These are phyloP conservation scores for Metschnikowia proteae DNA, from an alignment of 805 yeast genomes.

Conservation along the genomic window DNA sequence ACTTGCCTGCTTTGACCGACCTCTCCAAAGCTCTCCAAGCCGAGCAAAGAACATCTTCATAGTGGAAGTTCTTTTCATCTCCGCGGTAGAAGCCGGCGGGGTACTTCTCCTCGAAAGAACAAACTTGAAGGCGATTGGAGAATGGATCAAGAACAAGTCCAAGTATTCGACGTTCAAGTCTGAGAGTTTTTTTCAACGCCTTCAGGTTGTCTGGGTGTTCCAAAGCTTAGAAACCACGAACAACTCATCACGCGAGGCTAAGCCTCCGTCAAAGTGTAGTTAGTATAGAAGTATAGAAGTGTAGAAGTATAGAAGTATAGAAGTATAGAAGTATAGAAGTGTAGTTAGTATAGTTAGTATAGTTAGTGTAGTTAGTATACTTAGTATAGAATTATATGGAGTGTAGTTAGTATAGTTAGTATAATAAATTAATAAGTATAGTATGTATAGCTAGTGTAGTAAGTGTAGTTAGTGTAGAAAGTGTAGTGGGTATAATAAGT, in stretches of 20 bases:
- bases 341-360: too few relatives aligned
- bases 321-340: too few relatives aligned
- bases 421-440: too few relatives aligned
- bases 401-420: too few relatives aligned
- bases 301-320: too few relatives aligned
- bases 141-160: constrained; percentile 83
- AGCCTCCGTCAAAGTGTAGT: constrained; percentile 49
- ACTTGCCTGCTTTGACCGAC: constrained; percentile 57
- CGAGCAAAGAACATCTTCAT: constrained; percentile 63
- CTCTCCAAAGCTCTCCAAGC: constrained; percentile 79
- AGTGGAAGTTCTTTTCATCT: constrained; percentile 43
- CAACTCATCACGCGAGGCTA: constrained; percentile 71
- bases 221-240: constrained; percentile 81
- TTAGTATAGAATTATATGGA: too few relatives aligned
- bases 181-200: constrained; percentile 61
- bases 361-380: too few relatives aligned
- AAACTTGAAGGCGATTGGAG: constrained; percentile 82
- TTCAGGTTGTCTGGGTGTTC: constrained; percentile 82
- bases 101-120: constrained; percentile 77
- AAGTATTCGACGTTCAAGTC: constrained; percentile 76
- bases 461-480: too few relatives aligned
- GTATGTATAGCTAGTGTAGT: too few relatives aligned
- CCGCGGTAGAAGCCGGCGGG: constrained; percentile 77
- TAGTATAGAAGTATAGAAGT: too few relatives aligned
- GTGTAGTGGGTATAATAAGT: too few relatives aligned